Evolutionary conservation across 2,329 filamentous ascomycete genomes (phyloP), one percentile per base, ranked within the genome.

Genomic region (Alternaria dauci): DNA sequence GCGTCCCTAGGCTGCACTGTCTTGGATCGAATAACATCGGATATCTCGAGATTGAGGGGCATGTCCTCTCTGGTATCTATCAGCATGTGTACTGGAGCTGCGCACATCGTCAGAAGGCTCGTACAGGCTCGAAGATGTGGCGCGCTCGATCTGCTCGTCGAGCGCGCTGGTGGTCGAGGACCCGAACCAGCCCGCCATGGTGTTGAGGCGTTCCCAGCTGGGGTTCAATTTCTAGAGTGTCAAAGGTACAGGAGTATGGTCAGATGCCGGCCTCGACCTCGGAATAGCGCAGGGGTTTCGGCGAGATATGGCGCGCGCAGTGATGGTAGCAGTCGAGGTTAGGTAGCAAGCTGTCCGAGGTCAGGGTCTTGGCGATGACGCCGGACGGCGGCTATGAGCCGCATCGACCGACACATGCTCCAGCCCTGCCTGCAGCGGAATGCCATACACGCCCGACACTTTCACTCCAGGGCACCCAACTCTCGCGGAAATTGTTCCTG

Each of bases 1-100:
- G 95, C 95, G 81, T 99, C 95, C 80, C 94, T 97, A 55, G 95
- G 94, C 79, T 94, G 93, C 52, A 99, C 94, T 18, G 93, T 96
- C 84, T 98, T 98, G 74, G 94, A 98, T 72, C 95, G 89, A 79
- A 99, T 97, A 71, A 96, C 85, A 82, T 99, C 95, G 79, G 94
- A 97, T 72, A 99, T 98, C 81, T 99, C 95, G 75, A 99, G 89
- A 78, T 98, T 98, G 70, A 97, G 88, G 41, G 95, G 91, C 78
- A 99, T 98, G 76, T 99, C 94, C 81, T 99, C 94, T 70, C 93
- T 96, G 72, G 23, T 25, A 16, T 8, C 18, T 20, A 59, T 72
- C 52, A 75, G 68, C 59, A 58, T 3, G 8, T 11, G 14, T 11
- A 2, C 8, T 7, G 18, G 39, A 36, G 25, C 16, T 8, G 2